phyloP scores from a whole-genome alignment of 768 basidiomycete genomes.

The Megacollybia marginata region DNA sequence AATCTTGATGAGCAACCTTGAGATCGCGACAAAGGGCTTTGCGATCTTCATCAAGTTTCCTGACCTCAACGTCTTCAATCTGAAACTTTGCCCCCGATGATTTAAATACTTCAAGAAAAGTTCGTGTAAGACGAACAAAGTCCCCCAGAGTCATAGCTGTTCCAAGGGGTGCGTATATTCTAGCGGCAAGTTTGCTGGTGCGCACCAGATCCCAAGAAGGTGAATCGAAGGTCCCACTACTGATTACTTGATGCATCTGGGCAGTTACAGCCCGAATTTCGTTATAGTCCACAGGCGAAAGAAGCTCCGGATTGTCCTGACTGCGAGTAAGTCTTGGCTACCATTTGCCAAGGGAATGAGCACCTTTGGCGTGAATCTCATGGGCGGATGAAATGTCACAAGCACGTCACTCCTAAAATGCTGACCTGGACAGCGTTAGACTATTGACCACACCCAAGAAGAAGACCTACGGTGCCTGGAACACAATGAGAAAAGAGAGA shows the following conservation, averaged over 20 bases:
- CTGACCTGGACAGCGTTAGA: constrained; percentile 22
- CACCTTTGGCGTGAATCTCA: constrained; percentile 60
- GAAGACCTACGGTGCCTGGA: too few relatives aligned
- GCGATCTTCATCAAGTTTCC: constrained; percentile 16
- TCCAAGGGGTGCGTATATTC: constrained; percentile 84
- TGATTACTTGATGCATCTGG: constrained; percentile 60
- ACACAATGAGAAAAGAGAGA: too few relatives aligned
- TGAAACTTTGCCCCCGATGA: constrained; percentile 19
- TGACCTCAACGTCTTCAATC: constrained; percentile 11
- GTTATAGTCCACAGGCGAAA: constrained; percentile 57
- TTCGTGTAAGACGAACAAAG: constrained; percentile 66
- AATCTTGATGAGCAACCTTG: constrained; percentile 34
- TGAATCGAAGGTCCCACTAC: constrained; percentile 73
- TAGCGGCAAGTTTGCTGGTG: constrained; percentile 65
- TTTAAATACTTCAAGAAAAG: constrained; percentile 76
- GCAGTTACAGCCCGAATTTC: constrained; percentile 54
- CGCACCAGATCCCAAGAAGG: constrained; percentile 80
- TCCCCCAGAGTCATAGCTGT: constrained; percentile 82
- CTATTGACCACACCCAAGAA: too few relatives aligned
- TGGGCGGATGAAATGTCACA: constrained; percentile 71
- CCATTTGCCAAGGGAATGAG: neutral
- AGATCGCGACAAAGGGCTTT: constrained; percentile 42
- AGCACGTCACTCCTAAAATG: constrained; percentile 86
- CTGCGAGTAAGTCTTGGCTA: neutral
- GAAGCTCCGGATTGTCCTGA: constrained; percentile 67